Evolutionary conservation across 1,284 basidiomycete species (phyloP).

Genomic region (Chondrostereum purpureum): DNA sequence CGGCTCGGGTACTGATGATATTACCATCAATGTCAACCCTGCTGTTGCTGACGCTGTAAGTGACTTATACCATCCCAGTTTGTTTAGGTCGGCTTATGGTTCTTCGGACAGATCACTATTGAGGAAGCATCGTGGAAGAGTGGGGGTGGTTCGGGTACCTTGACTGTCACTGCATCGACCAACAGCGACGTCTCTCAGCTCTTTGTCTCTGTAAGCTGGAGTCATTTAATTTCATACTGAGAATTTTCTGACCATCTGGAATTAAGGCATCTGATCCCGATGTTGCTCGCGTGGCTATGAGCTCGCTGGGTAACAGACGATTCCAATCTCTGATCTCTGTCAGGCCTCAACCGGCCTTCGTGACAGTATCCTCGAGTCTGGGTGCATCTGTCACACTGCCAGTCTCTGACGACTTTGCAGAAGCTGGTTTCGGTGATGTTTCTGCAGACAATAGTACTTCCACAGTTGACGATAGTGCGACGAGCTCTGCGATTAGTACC

Average conservation of each 20-base stretch:
- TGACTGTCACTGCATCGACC: constrained; percentile 14
- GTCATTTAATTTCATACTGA: not conserved
- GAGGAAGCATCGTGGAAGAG: constrained; percentile 14
- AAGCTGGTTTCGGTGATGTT: not conserved
- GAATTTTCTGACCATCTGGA: not conserved
- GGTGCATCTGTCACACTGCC: not conserved
- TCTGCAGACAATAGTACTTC: not conserved
- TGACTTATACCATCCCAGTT: not conserved
- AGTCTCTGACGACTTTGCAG: not conserved
- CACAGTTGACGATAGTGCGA: not conserved
- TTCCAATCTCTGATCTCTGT: constrained; percentile 6
- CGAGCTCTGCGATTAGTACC: not conserved
- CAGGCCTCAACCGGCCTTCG: not conserved
- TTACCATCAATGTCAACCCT: constrained; percentile 12
- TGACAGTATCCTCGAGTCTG: not conserved
- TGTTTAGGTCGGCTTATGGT: too few relatives aligned
- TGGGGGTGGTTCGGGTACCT: constrained; percentile 12
- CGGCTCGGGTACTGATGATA: constrained; percentile 10
- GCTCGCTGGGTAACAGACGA: constrained; percentile 1
- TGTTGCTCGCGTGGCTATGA: constrained; percentile 5
- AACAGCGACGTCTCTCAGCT: constrained; percentile 8
- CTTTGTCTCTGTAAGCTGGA: constrained; percentile 12
- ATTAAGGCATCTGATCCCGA: not conserved
- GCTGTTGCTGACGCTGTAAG: constrained; percentile 12
- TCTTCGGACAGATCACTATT: constrained; percentile 12